Base-by-base conservation (phyloP, 2,329 filamentous ascomycete species). In the Dactylellina haptotyla region DNA sequence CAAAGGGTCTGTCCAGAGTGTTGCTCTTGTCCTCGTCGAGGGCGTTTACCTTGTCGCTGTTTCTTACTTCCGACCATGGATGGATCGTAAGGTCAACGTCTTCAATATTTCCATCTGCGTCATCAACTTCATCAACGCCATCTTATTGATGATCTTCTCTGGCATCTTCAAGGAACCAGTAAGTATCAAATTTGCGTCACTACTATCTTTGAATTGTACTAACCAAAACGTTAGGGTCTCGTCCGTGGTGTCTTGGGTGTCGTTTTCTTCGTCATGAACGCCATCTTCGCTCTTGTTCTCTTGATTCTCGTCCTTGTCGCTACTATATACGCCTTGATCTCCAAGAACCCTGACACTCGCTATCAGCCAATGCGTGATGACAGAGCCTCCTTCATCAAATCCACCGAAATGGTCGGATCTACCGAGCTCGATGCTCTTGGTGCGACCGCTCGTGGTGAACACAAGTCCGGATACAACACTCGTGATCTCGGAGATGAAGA, bases 311-410 rank as follows among this genome's bases (percentile, higher is more conserved):
- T 97, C 56, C 85, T 94, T 58, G 86, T 92, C 77, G 88, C 90
- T 6, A 92, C 90, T 2, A 83, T 85, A 82, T 92, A 94, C 76
- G 90, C 92, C 50, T 88, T 97, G 79, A 87, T 92, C 80, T 91
- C 92, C 75, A 96, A 96, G 86, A 96, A 97, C 82, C 94, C 94
- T 20, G 94, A 98, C 80, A 92, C 90, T 43, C 89, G 93, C 75
- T 98, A 98, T 82, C 92, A 97, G 82, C 93, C 92, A 78, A 97
- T 98, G 93, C 90, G 90, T 62, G 94, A 98, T 79, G 94, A 98
- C 81, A 90, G 94, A 78, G 92, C 92, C 57, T 97, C 93, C 8
- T 97, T 98, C 83, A 97, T 97, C 88, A 97, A 97, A 84, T 97
- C 93, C 12, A 91, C 91, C 3, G 89, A 94, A 79, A 84, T 97